phyloP scores from a whole-genome alignment of 495 filamentous ascomycete genomes.

The Xylaria flabelliformis region DNA sequence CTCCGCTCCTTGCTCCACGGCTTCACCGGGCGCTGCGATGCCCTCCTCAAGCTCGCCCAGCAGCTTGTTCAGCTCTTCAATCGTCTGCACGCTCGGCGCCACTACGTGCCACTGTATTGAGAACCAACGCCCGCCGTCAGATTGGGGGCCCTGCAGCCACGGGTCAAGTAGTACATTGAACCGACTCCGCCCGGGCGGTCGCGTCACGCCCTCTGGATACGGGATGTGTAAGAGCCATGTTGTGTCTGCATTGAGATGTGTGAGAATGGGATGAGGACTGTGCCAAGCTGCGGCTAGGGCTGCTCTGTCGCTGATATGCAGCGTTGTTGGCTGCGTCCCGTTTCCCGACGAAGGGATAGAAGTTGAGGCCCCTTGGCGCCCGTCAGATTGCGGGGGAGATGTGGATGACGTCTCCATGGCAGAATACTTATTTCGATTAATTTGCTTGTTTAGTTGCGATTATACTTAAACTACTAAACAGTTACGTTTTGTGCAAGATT shows the following conservation, averaged over 20 bases:
- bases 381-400: not conserved
- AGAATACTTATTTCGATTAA: not conserved
- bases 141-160: constrained; percentile 59
- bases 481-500: not conserved
- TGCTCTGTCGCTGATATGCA: constrained; percentile 21
- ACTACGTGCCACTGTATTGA: constrained; percentile 61
- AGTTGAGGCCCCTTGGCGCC: not conserved
- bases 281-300: constrained; percentile 1
- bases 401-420: constrained; percentile 10
- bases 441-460: not conserved
- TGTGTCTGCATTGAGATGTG: constrained; percentile 66
- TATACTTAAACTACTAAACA: too few species aligned
- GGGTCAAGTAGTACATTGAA: constrained; percentile 65
- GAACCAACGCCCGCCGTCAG: constrained; percentile 61
- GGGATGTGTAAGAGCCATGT: constrained; percentile 64
- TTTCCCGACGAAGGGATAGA: not conserved
- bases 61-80: constrained; percentile 43
- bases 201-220: constrained; percentile 44
- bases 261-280: constrained; percentile 53
- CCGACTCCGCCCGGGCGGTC: constrained; percentile 36
- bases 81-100: constrained; percentile 51
- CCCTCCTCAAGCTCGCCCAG: constrained; percentile 42
- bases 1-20: not conserved
- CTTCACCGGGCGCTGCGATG: constrained; percentile 7
- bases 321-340: not conserved